Conservation (phyloP, 805 yeast genomes). For the Pichia nakasei region DNA sequence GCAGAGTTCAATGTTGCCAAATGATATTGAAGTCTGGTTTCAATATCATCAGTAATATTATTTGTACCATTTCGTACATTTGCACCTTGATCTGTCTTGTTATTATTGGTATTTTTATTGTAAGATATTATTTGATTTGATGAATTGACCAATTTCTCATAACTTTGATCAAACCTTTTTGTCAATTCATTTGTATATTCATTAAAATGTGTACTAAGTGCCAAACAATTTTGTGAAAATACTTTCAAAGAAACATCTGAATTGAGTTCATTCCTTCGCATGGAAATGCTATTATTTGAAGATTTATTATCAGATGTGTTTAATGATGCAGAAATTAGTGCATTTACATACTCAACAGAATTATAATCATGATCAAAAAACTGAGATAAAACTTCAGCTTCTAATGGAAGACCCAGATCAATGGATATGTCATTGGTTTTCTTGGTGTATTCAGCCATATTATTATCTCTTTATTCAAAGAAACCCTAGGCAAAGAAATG, state of each 20-base stretch:
- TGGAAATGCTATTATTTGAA: constrained; percentile 8
- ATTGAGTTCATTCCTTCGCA: constrained; percentile 23
- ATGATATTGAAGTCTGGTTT: constrained; percentile 58
- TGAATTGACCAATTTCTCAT: constrained; percentile 39
- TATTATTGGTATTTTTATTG: not conserved
- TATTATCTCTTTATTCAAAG: too few relatives aligned
- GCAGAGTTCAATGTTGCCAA: constrained; percentile 52
- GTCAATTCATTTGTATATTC: constrained; percentile 53
- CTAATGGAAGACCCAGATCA: constrained; percentile 7
- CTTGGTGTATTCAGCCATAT: not conserved
- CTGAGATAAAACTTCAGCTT: constrained; percentile 42
- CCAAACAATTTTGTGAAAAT: constrained; percentile 28
- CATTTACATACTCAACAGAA: constrained; percentile 58
- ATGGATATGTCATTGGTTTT: not conserved
- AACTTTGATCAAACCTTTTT: constrained; percentile 41
- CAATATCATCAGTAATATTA: constrained; percentile 18
- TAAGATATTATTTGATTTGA: constrained; percentile 26
- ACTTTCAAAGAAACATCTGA: constrained; percentile 1
- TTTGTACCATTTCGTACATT: not conserved
- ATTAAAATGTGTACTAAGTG: constrained; percentile 51
- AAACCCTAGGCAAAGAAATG: too few relatives aligned
- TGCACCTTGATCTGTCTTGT: constrained; percentile 8
- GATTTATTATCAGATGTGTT: constrained; percentile 8
- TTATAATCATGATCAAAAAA: constrained; percentile 61
- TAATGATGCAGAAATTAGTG: constrained; percentile 33